These are phyloP conservation scores for Trametes cingulata DNA, from an alignment of 768 basidiomycete genomes.

Conservation along the genomic window DNA sequence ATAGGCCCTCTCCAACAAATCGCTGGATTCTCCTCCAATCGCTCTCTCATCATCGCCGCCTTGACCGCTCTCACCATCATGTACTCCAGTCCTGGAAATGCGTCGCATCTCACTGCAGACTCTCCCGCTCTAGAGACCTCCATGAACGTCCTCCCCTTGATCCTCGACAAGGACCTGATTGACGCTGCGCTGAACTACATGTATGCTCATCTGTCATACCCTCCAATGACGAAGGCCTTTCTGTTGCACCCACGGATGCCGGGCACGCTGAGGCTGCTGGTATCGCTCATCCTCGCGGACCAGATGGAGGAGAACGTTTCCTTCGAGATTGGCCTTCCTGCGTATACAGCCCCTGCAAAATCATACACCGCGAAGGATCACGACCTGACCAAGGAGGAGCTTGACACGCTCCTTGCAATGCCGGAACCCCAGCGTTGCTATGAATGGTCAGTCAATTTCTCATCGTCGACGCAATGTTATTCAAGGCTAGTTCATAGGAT, in stretches of 20 bases:
- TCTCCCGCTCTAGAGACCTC: conserved; percentile 64
- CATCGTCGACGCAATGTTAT: not conserved
- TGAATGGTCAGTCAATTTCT: conserved; percentile 61
- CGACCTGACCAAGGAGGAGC: conserved; percentile 70
- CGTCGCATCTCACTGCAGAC: conserved; percentile 49
- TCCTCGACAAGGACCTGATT: conserved; percentile 66
- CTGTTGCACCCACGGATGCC: conserved; percentile 71
- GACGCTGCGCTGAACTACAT: conserved; percentile 75
- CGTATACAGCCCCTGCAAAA: conserved; percentile 57
- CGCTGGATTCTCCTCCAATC: conserved; percentile 60
- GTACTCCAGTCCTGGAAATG: conserved; percentile 62
- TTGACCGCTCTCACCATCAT: conserved; percentile 61
- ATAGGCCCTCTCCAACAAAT: conserved; percentile 58
- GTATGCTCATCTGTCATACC: conserved; percentile 73
- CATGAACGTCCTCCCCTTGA: conserved; percentile 72
- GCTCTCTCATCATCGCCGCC: conserved; percentile 71
- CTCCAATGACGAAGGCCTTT: conserved; percentile 76
- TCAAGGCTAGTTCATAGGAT: conserved; percentile 53
- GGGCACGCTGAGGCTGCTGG: conserved; percentile 65
- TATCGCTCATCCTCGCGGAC: conserved; percentile 66
- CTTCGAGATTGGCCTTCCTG: conserved; percentile 59
- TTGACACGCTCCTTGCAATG: conserved; percentile 55
- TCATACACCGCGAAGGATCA: conserved; percentile 52
- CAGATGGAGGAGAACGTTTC: conserved; percentile 70
- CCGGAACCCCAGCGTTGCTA: conserved; percentile 80